phyloP scores from a whole-genome alignment of 257 asterid genomes.

The Solanum phureja region DNA sequence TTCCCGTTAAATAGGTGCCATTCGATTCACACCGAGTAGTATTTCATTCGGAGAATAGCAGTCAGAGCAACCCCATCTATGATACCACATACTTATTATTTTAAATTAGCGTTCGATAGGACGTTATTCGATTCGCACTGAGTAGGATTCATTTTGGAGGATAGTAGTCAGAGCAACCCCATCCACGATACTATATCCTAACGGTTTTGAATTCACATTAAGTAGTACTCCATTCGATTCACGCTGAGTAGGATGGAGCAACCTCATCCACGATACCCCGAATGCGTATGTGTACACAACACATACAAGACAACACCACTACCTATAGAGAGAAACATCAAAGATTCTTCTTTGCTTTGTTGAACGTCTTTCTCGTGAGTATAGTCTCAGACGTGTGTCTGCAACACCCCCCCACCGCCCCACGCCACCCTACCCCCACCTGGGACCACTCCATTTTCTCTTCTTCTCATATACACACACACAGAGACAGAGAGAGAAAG shows the following conservation, averaged over 20 bases:
- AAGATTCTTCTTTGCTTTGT: not conserved
- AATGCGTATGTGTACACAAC: not conserved
- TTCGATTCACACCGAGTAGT: accelerated
- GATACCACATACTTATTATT: too few species aligned
- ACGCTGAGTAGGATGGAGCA: accelerated
- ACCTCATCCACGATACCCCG: not conserved
- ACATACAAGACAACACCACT: not conserved
- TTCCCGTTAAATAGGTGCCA: not conserved
- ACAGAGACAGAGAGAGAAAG: not conserved
- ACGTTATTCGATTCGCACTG: accelerated
- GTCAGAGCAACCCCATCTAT: not conserved
- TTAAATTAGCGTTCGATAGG: accelerated
- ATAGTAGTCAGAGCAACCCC: too few species aligned
- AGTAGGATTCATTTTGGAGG: accelerated
- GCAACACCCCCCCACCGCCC: not conserved
- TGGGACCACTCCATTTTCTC: not conserved
- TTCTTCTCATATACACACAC: not conserved
- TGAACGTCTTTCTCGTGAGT: not conserved
- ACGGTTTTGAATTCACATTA: too few species aligned
- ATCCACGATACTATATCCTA: accelerated
- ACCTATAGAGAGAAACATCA: not conserved
- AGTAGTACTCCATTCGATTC: accelerated
- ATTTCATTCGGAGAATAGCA: not conserved
- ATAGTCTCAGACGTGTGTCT: not conserved
- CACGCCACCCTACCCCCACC: not conserved